Percentiles rank a stretch among this genome's conserved stretches.
These are phyloP conservation scores for Aspergillus bombycis DNA, from an alignment of 2,329 filamentous ascomycete genomes.

Conservation along the genomic window DNA sequence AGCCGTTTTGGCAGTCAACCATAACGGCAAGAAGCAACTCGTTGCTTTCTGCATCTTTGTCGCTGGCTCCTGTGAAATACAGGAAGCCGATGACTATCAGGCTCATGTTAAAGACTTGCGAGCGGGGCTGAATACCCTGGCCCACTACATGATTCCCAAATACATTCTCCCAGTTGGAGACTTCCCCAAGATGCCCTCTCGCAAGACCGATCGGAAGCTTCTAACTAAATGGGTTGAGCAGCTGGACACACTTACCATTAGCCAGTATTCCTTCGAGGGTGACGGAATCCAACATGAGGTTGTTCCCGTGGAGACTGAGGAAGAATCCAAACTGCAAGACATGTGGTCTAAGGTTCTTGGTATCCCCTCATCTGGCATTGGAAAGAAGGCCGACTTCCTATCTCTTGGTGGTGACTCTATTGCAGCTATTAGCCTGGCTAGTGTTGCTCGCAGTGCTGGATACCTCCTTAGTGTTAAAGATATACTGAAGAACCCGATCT, in stretches of 20 bases:
- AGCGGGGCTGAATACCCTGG: no score
- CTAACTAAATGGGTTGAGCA: background rate
- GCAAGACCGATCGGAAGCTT: conserved; percentile 1
- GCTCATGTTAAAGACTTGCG: background rate
- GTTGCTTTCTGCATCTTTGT: conserved; percentile 4
- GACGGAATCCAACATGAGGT: no score
- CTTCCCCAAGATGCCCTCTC: background rate
- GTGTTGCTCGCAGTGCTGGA: background rate
- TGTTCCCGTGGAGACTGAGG: background rate
- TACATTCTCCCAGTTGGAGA: background rate
- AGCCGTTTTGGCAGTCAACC: background rate
- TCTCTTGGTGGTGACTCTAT: conserved; percentile 6
- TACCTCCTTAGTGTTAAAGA: conserved; percentile 1
- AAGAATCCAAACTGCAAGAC: background rate
- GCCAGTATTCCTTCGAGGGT: no score
- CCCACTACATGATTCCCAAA: background rate
- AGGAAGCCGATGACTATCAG: background rate
- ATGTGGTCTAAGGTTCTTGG: background rate
- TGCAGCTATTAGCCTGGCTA: background rate
- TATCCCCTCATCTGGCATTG: background rate
- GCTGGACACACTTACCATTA: no score
- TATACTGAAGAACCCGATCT: conserved; percentile 1
- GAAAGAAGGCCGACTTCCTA: background rate
- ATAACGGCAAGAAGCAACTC: background rate
- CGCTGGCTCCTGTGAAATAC: background rate